Evolutionary conservation across 352 stramenopile species (phyloP).

Genomic region (Phytophthora podocarpi): DNA sequence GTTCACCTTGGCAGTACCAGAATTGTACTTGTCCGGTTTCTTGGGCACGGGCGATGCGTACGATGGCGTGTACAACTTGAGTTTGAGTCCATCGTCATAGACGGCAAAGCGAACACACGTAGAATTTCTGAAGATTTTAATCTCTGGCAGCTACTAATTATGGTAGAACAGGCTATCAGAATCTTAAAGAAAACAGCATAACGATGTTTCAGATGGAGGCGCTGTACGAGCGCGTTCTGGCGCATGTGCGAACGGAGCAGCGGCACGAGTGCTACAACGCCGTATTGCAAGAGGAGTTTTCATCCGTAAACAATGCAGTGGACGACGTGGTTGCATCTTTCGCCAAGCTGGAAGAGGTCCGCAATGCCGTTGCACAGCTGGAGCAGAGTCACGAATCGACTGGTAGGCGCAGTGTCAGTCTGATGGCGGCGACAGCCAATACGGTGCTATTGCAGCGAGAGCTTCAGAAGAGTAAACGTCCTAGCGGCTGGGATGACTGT

Average conservation of each 20-base stretch:
- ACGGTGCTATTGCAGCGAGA: background rate
- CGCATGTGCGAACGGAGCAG: background rate
- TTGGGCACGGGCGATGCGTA: no score
- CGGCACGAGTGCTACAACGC: no score
- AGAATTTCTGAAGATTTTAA: no score
- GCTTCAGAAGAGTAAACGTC: background rate
- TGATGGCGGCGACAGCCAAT: background rate
- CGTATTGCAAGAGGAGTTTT: slow-evolving; percentile 1
- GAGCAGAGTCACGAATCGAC: slow-evolving; percentile 1
- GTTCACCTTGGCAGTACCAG: no score
- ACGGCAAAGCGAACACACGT: no score
- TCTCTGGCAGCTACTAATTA: no score
- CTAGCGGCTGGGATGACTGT: background rate
- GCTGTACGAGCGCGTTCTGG: background rate
- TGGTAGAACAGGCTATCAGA: no score
- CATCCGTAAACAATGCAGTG: background rate
- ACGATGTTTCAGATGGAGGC: slow-evolving; percentile 1
- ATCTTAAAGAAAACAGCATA: no score
- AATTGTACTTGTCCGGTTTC: no score
- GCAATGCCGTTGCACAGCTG: background rate
- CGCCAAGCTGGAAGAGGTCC: background rate
- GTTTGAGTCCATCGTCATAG: no score
- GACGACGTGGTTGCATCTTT: background rate
- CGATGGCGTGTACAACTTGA: no score
- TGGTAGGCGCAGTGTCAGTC: background rate